These are phyloP conservation scores for Volvox africanus DNA, from an alignment of 139 green algal species.

Conservation along the genomic window DNA sequence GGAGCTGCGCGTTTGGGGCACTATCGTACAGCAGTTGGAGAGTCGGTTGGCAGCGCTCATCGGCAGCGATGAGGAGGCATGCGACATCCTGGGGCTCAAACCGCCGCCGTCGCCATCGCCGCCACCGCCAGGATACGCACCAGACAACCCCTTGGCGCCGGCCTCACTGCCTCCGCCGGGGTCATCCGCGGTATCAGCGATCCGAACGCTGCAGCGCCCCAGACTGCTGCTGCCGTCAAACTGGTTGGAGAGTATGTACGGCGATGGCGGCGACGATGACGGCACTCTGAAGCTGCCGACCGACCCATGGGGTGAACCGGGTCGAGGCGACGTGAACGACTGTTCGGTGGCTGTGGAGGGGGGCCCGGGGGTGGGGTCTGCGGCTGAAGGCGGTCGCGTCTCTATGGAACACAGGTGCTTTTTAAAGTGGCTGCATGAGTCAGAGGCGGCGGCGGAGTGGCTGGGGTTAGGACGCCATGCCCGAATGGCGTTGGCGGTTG, in stretches of 20 bases:
- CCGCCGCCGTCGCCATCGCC: not conserved
- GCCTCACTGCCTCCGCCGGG: not conserved
- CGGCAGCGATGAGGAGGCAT: not conserved
- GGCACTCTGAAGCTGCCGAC: not conserved
- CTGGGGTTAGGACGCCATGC: conserved; percentile 3
- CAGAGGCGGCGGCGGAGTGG: not conserved
- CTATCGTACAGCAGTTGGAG: conserved; percentile 49
- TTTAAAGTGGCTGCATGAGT: too few relatives aligned
- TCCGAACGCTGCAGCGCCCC: too few relatives aligned
- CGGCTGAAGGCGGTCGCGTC: not conserved
- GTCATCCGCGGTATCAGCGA: not conserved
- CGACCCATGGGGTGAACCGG: too few relatives aligned
- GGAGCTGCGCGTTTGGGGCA: conserved; percentile 36
- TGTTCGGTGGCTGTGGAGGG: too few relatives aligned
- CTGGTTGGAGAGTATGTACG: not conserved
- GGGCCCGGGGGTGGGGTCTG: not conserved
- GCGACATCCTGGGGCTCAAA: conserved; percentile 9
- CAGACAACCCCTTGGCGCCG: not conserved
- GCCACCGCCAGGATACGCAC: not conserved
- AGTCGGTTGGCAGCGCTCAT: conserved; percentile 21
- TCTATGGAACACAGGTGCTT: not conserved
- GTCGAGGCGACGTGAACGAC: not conserved
- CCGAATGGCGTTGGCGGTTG: conserved; percentile 19
- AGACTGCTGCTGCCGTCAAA: conserved; percentile 2
- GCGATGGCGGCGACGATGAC: not conserved